Evolutionary conservation across 164 flowering plant genomes (phyloP), one percentile per base, ranked within the genome.

Genomic region (Buxus sempervirens): DNA sequence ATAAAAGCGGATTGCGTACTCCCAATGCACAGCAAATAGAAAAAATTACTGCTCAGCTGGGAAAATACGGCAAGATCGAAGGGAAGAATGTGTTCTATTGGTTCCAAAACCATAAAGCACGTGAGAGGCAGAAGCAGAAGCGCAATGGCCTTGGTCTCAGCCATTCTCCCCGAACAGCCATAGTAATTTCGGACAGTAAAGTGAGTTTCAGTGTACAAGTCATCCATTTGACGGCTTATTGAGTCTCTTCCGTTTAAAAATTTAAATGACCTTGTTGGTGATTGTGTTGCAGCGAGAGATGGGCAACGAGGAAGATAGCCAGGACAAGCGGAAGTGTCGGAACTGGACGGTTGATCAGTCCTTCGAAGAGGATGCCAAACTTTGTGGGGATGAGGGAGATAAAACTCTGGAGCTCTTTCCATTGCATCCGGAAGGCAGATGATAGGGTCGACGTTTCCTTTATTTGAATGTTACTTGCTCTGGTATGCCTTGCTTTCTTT

Each of bases 51-150:
- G 78, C 75, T 2, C 86, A 88, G 77, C 86, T 91, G 1, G 78
- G 87, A 15, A 89, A 82, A 81, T 91, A 75, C 45, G 96, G 96
- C 23, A 90, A 88, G 85, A 90, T 90, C 18, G 96, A 90, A 78
- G 96, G 96, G 25, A 90, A 90, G 79, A 90, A 90, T 55, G 96
- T 90, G 63, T 90, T 90, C 61, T 90, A 90, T 72, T 90, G 98
- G 98, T 95, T 95, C 65, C 99, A 95, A 76, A 95, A 95, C 74
- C 99, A 92, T 71, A 95, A 95, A 73, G 98, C 99, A 0, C 84
- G 99, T 2, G 98, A 92, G 69, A 77, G 99, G 58, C 99, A 95
- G 78, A 92, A 89, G 86, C 98, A 89, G 79, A 95, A 90, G 86
- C 87, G 99, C 20, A 85, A 75, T 67, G 82, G 80, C 58, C 84